Conservation (phyloP, 352 stramenopile genomes). For the Globisporangium middletonii region DNA sequence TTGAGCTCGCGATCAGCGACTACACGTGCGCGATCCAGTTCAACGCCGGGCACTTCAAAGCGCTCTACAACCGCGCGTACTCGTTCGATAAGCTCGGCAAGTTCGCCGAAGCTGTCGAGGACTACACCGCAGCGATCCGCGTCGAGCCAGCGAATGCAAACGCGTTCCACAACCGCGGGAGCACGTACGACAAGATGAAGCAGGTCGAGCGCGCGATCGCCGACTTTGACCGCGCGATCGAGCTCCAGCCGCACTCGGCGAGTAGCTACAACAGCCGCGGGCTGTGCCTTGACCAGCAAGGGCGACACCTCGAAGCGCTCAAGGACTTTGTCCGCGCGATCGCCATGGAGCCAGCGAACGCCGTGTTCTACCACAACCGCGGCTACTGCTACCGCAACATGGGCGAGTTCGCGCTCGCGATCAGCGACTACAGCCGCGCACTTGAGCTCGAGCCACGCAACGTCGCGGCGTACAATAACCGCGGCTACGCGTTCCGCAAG, state of each 20-base stretch:
- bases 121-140: conserved; percentile 70
- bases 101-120: conserved; percentile 53
- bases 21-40: conserved; percentile 69
- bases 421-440: conserved; percentile 62
- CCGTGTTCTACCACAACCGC: conserved; percentile 83
- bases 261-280: conserved; percentile 82
- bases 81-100: conserved; percentile 78
- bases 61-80: conserved; percentile 86
- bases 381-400: conserved; percentile 83
- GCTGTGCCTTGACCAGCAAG: conserved; percentile 69
- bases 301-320: conserved; percentile 52
- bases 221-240: conserved; percentile 66
- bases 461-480: conserved; percentile 78
- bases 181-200: conserved; percentile 77
- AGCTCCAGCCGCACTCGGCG: conserved; percentile 44
- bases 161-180: conserved; percentile 80
- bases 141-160: conserved; percentile 75
- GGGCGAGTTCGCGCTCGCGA: conserved; percentile 59
- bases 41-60: conserved; percentile 82
- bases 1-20: conserved; percentile 69
- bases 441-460: conserved; percentile 62
- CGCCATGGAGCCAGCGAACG: conserved; percentile 59
- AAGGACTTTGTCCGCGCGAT: conserved; percentile 68
- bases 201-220: conserved; percentile 44
- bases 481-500: conserved; percentile 81